Percentiles rank a stretch among this genome's conserved stretches.
These are phyloP conservation scores for Hypoxylon trugodes DNA, from an alignment of 495 filamentous ascomycete species.

Conservation along the genomic window DNA sequence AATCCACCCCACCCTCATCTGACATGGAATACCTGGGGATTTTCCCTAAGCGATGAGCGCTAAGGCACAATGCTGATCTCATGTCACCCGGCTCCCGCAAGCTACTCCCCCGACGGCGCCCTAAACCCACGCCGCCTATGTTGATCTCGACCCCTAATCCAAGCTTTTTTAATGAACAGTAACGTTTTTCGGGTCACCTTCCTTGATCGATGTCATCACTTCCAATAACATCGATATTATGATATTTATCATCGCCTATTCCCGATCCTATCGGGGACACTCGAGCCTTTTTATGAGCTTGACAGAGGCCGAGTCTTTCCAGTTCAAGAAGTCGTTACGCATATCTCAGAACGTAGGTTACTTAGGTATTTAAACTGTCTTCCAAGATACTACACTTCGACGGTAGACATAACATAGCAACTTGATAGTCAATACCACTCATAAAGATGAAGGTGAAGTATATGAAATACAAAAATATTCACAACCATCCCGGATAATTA, in stretches of 20 bases:
- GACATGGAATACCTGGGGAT: constrained; percentile 37
- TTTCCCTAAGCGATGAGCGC: constrained; percentile 43
- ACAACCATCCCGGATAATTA: no score
- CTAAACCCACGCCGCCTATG: constrained; percentile 37
- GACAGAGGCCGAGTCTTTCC: background rate
- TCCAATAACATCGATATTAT: constrained; percentile 21
- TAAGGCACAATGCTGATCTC: constrained; percentile 46
- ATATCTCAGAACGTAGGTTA: background rate
- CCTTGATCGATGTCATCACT: constrained; percentile 37
- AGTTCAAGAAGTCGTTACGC: background rate
- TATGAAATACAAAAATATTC: no score
- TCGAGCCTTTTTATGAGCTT: background rate
- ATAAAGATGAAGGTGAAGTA: no score
- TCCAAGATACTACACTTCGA: no score
- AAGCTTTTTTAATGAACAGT: constrained; percentile 35
- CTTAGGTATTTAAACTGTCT: no score
- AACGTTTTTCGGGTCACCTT: constrained; percentile 38
- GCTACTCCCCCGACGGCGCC: constrained; percentile 37
- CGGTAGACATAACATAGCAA: no score
- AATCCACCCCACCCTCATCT: constrained; percentile 38
- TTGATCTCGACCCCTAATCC: constrained; percentile 43
- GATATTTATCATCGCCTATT: constrained; percentile 14
- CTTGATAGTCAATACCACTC: no score
- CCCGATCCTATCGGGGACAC: constrained; percentile 1
- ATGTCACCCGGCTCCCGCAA: constrained; percentile 41